Evolutionary conservation across 2,329 filamentous ascomycete species (phyloP).

Genomic region (Mycosphaerella arachidis): DNA sequence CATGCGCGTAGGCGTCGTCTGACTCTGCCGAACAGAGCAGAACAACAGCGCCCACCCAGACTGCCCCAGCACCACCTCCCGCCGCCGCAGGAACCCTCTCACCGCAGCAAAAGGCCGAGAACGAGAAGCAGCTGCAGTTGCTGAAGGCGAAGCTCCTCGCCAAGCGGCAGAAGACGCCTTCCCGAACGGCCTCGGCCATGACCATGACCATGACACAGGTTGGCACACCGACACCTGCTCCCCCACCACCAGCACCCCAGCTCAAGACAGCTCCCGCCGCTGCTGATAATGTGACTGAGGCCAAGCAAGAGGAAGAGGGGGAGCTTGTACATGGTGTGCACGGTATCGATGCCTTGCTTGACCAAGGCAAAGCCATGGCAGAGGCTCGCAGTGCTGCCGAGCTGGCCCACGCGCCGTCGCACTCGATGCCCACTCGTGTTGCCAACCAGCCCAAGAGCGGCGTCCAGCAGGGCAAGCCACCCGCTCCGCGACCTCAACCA

Average conservation of each 20-base stretch:
- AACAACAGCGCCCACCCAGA: neutral
- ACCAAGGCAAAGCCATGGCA: slow-evolving; percentile 26
- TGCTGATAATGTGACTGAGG: neutral
- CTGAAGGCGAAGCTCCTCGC: slow-evolving; percentile 30
- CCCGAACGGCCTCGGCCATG: neutral
- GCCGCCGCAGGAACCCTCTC: neutral
- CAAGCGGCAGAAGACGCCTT: slow-evolving; percentile 19
- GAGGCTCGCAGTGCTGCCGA: slow-evolving; percentile 9
- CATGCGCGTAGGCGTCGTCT: slow-evolving; percentile 8
- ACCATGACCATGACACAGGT: neutral
- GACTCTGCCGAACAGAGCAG: neutral
- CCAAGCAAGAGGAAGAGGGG: neutral
- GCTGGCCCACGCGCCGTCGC: neutral
- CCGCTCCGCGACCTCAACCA: slow-evolving; percentile 7
- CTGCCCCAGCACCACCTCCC: neutral
- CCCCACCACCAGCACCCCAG: neutral
- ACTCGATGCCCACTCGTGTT: neutral
- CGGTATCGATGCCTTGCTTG: slow-evolving; percentile 21
- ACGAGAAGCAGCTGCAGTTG: slow-evolving; percentile 30
- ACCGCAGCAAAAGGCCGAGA: slow-evolving; percentile 19
- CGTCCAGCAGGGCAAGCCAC: slow-evolving; percentile 6
- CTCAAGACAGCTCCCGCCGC: neutral
- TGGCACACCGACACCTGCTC: neutral
- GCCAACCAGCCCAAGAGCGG: neutral
- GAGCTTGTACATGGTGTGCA: neutral